A percentile compares a stretch with the other conserved stretches of the same genome.
Conservation (phyloP, 495 filamentous ascomycete species). For the Penicillium salamii region DNA sequence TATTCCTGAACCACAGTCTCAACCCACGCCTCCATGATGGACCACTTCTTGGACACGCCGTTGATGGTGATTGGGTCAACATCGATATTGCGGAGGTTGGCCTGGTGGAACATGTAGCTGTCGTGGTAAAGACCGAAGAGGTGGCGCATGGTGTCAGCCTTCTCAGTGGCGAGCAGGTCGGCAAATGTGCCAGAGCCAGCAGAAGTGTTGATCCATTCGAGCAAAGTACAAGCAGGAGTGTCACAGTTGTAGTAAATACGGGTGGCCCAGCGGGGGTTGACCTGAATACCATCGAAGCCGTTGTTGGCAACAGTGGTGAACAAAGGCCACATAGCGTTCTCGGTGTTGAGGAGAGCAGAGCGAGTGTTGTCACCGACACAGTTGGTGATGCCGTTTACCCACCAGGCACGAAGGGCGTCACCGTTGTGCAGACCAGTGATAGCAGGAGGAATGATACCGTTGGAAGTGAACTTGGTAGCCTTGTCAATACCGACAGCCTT, state of each 20-base stretch:
- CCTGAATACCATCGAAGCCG: slow-evolving; percentile 55
- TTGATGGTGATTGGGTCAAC: slow-evolving; percentile 49
- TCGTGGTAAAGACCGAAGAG: slow-evolving; percentile 54
- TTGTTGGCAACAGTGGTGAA: slow-evolving; percentile 49
- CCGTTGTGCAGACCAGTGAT: slow-evolving; percentile 66
- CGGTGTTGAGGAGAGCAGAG: slow-evolving; percentile 43
- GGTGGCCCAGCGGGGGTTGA: slow-evolving; percentile 61
- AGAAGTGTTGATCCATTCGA: slow-evolving; percentile 62
- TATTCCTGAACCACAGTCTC: slow-evolving; percentile 57
- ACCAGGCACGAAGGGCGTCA: slow-evolving; percentile 58
- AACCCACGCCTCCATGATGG: slow-evolving; percentile 61
- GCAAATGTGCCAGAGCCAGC: slow-evolving; percentile 47
- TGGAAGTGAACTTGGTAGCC: slow-evolving; percentile 41
- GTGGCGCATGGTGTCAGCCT: slow-evolving; percentile 51
- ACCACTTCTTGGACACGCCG: slow-evolving; percentile 44
- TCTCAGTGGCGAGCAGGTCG: slow-evolving; percentile 48
- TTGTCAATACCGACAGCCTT: slow-evolving; percentile 45
- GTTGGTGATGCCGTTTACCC: slow-evolving; percentile 55
- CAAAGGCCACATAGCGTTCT: slow-evolving; percentile 54
- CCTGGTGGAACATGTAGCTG: slow-evolving; percentile 52
- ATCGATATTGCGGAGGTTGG: slow-evolving; percentile 55
- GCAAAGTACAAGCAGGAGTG: slow-evolving; percentile 50
- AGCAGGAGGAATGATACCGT: slow-evolving; percentile 60
- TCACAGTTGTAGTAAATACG: slow-evolving; percentile 67
- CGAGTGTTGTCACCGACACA: slow-evolving; percentile 65